Evolutionary conservation across 768 basidiomycete species (phyloP), one percentile per base, ranked within the genome.

Genomic region (Leucocoprinus birnbaumii): DNA sequence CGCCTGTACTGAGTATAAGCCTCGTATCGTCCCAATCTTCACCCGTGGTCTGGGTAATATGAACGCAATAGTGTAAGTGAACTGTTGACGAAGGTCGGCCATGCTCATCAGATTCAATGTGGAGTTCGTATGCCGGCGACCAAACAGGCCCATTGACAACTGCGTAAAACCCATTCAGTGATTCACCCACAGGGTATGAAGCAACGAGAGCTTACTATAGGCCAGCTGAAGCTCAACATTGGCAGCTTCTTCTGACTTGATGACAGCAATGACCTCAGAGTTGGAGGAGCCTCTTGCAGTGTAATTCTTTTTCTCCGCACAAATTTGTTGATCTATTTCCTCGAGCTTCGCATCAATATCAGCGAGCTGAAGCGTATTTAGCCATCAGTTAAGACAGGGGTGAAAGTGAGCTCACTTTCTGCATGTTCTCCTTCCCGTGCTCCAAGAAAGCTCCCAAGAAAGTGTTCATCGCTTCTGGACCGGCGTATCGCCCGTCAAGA

Each of bases 101-200:
- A 56, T 70, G 63, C 50, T 74, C 65, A 3, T 38, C 53, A 19
- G 75, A 78, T 0, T 70, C 72, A 2, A 82, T 82, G 55, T 83
- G 78, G 0, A 87, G 73, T 58, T 86, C 84, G 59, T 86, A 86
- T 3, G 73, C 73, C 2, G 83, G 79, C 16, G 65, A 64, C 84
- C 83, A 86, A 19, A 63, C 64, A 1, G 77, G 79, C 26, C 76
- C 67, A 45, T 64, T 69, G 16, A 86, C 83, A 47, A 83, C 85
- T 83, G 11, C 11, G n/a, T 31, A 11, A 31, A 5, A 31, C 11
- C 6, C 31, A 31, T 31, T 31, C 11, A 31, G 31, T 31, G 5
- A 11, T 5, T 11, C 31, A 31, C 11, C 31, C 31, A n/a, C 11
- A 31, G 56, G 24, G 43, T 25, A 37, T 26, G 43, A 46, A 24